Evolutionary conservation across 2,329 filamentous ascomycete species (phyloP).

Genomic region (Leptoxyphium fumago): DNA sequence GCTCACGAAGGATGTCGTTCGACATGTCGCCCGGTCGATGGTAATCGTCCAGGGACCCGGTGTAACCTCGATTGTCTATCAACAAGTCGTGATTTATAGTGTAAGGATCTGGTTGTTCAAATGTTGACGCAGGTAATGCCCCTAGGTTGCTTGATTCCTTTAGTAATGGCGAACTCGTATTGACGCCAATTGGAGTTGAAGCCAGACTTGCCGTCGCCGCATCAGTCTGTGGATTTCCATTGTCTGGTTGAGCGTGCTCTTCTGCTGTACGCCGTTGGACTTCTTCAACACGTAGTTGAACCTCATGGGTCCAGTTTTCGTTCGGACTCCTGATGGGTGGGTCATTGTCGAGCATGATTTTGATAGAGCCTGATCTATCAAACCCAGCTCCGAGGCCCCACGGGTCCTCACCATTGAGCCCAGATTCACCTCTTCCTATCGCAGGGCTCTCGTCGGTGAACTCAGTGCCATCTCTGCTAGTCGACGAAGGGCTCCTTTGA

Average conservation of each 20-base stretch:
- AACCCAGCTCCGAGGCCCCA: slow-evolving; percentile 12
- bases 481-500: slow-evolving; percentile 14
- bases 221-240: background rate
- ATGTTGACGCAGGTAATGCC: slow-evolving; percentile 9
- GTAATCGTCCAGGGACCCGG: slow-evolving; percentile 16
- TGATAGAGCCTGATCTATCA: slow-evolving; percentile 19
- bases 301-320: slow-evolving; percentile 10
- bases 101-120: slow-evolving; percentile 1
- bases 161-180: slow-evolving; percentile 7
- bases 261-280: background rate
- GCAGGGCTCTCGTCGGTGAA: slow-evolving; percentile 18
- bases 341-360: slow-evolving; percentile 21
- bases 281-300: slow-evolving; percentile 6
- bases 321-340: slow-evolving; percentile 6
- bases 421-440: slow-evolving; percentile 6
- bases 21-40: slow-evolving; percentile 16
- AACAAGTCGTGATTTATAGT: background rate
- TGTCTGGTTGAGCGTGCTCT: background rate
- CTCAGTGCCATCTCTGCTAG: slow-evolving; percentile 16
- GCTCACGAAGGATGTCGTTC: slow-evolving; percentile 18
- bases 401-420: slow-evolving; percentile 12
- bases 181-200: slow-evolving; percentile 12
- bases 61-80: slow-evolving; percentile 4
- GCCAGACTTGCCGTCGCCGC: slow-evolving; percentile 8
- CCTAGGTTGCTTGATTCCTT: slow-evolving; percentile 9